Conservation (phyloP, 179 eudicot species). For the Beta corolliflora region DNA sequence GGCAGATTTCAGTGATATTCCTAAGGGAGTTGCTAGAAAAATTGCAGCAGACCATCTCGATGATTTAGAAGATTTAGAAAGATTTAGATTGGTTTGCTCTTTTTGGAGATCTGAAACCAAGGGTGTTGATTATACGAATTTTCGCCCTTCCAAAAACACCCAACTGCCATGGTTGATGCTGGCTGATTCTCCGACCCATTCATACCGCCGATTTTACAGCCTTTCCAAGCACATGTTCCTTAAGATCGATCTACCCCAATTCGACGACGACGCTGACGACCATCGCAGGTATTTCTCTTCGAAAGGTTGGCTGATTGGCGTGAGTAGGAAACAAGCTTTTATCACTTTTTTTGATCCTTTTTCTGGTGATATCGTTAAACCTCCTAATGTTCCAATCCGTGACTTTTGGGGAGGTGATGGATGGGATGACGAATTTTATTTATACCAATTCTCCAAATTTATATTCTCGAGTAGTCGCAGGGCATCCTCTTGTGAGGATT, state of each 20-base stretch:
- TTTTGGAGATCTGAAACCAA: background rate
- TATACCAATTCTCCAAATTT: no score
- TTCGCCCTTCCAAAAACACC: background rate
- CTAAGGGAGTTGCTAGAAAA: background rate
- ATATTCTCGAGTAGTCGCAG: no score
- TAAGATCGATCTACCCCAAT: background rate
- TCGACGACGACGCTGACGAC: background rate
- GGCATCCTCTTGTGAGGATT: background rate
- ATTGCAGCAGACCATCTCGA: background rate
- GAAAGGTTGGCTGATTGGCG: conserved; percentile 3
- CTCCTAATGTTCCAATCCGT: no score
- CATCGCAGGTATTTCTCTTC: conserved; percentile 10
- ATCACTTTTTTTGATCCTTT: no score
- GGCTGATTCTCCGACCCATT: background rate
- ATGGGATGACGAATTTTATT: no score
- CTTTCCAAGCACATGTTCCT: conserved; percentile 5
- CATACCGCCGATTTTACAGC: conserved; percentile 4
- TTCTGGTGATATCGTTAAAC: no score
- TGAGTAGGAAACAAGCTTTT: background rate
- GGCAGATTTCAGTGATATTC: background rate
- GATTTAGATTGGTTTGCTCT: background rate
- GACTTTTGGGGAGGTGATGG: no score
- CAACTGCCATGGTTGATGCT: no score
- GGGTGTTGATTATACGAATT: background rate
- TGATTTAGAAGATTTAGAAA: no score